Evolutionary conservation across 2,329 filamentous ascomycete species (phyloP).

Genomic region (Calonectria montana): DNA sequence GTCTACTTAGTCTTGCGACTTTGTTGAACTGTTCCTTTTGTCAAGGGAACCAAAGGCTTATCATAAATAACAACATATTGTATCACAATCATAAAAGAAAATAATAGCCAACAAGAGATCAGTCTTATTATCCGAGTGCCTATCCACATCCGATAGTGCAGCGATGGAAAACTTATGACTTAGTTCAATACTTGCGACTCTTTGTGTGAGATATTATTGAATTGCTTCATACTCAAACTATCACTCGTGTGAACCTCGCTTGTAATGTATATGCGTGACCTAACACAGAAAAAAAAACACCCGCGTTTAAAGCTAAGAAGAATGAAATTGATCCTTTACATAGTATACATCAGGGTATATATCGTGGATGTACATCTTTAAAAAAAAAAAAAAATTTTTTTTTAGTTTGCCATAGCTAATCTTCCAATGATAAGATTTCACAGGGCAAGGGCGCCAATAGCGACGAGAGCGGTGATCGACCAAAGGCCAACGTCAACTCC

Average conservation of each 20-base stretch:
- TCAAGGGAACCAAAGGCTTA: too few relatives aligned
- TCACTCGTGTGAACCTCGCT: neutral
- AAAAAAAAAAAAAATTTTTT: neutral
- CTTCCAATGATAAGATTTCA: conserved; percentile 47
- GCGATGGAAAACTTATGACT: too few relatives aligned
- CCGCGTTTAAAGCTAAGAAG: conserved; percentile 3
- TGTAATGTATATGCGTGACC: neutral
- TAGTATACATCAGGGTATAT: conserved; percentile 1
- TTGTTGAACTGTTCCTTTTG: too few relatives aligned
- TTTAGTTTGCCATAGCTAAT: neutral
- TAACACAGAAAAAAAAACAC: conserved; percentile 5
- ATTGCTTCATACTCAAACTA: neutral
- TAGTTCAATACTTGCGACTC: too few relatives aligned
- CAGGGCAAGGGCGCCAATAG: conserved; percentile 64
- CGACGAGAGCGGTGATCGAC: conserved; percentile 62
- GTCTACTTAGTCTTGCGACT: too few relatives aligned
- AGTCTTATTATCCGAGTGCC: too few relatives aligned
- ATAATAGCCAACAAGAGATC: too few relatives aligned
- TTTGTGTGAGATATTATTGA: neutral
- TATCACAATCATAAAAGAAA: too few relatives aligned
- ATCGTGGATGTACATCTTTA: conserved; percentile 3
- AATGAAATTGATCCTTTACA: conserved; percentile 10
- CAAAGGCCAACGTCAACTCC: conserved; percentile 62
- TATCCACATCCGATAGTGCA: too few relatives aligned
- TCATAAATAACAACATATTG: too few relatives aligned